Base-by-base conservation (phyloP, 371 early-diverging fungal genomes). In the Mortierella sp. region DNA sequence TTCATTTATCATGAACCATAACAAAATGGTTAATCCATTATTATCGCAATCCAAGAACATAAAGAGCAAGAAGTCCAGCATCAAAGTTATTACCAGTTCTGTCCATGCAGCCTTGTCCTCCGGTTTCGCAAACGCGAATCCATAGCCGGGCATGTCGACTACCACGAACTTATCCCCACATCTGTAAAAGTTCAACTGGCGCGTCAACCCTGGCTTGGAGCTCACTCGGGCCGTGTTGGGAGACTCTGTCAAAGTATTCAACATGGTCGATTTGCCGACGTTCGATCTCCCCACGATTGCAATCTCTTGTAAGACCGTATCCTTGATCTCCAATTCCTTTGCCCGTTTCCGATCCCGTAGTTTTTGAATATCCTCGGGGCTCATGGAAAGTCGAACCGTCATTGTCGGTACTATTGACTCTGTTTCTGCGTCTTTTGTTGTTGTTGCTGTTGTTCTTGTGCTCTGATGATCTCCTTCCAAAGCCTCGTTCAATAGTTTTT, bases 71-170 rank as follows among this genome's bases (percentile, higher is more conserved):
- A n/a, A n/a, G n/a, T n/a, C n/a, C n/a, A n/a, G n/a, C n/a, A n/a
- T n/a, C n/a, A n/a, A n/a, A n/a, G n/a, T n/a, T n/a, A n/a, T n/a
- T 85, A 90, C 92, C 87, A 93, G 50, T 19, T 83, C 79, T 59
- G 73, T 72, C 94, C 94, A 94, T 51, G 73, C 56, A 15, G 64
- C 55, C 41, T 83, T 79, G 42, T 83, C 80, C 49, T 85, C 85
- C 21, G 92, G 90, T 53, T 92, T 91, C 8, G 84, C 92, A 80
- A 86, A 91, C 2, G 94, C 94, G 80, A 94, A 94, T 27, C 94
- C 94, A 75, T 93, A 93, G 32, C 94, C 94, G 9, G 94, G 94
- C 94, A 94, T 93, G 73, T 94, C 94, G 8, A 93, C 88, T 67
- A 94, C 80, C 51, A 82, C 82, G 58, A 94, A 89, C 32, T 85